Base-by-base conservation (phyloP, 768 basidiomycete species). In the Dentipellis sp. region DNA sequence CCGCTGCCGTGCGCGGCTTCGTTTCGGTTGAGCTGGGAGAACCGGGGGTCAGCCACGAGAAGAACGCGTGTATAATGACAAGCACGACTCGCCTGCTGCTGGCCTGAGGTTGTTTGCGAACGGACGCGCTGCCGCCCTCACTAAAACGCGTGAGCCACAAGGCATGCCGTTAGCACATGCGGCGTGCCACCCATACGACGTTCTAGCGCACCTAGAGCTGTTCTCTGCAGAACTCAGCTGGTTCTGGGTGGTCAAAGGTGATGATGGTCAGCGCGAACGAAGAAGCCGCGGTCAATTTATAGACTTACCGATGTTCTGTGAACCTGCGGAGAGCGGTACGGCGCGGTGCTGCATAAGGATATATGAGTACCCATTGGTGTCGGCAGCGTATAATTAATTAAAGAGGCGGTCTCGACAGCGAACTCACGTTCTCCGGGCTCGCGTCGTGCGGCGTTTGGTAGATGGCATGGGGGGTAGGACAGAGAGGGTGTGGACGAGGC, bases 1-100 rank as follows among this genome's bases (percentile, higher is more conserved):
- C 59, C 12, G 59, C 59, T 7, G 59, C 59, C 22, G 61, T 62
- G 42, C 55, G 61, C 34, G 61, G 59, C 49, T 59, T 59, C 36
- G 58, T 53, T 9, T 59, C 59, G 29, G 52, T 53, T n/a, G 59
- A 50, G 39, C 58, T 61, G 38, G 51, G 51, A 23, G 17, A 36
- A 17, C 38, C 19, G 16, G 29, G 17, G 22, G 51, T 52, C 37
- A 39, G 36, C 19, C 12, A 17, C 19, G 22, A 14, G 48, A 22
- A 35, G 16, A 36, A 52, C 23, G 49, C 37, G 17, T 23, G 51
- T 8, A 37, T 16, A 14, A 9, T 12, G 19, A 17, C 4, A 7
- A n/a, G 35, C 4, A 21, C 16, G 16, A 17, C 51, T 35, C 35
- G 36, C 51, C 51, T 52, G 14, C 34, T 34, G 37, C 23, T 35